Evolutionary conservation across 306 rosid species (phyloP), one percentile per base, ranked within the genome.

Genomic region (Benincasa hispida): DNA sequence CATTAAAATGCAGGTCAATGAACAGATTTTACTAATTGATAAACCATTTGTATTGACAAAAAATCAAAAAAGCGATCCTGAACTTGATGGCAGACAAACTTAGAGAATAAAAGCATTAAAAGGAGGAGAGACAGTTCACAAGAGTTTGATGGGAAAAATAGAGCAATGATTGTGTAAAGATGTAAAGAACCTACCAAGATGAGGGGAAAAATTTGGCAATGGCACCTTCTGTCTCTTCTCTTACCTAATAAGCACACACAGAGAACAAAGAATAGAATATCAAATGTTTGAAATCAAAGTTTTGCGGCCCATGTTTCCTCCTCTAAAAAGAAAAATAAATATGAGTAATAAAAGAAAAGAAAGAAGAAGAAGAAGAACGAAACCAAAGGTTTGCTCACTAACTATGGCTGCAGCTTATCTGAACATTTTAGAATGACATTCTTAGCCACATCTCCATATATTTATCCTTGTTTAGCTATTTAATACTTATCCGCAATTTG

Each of bases 171-270:
- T 21, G 12, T 51, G 42, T 41, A 76, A 48, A 48, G 54, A 48
- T n/a, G 54, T 48, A 48, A 76, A 76, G 41, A 27, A 61, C 34
- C 0, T 34, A 76, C 79, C 80, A 69, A 53, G 80, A 35, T 2
- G 54, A 34, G 11, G 30, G 51, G 21, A 78, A 67, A 41, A 28
- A 13, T 30, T 67, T 78, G 72, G 41, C 6, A 34, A 78, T 22
- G 21, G 67, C 80, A 22, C 34, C 12, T 22, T 66, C 76, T 8
- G 65, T 32, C 55, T 78, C 80, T 60, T 78, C 80, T 53, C 63
- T 53, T 22, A 78, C 76, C 80, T 78, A 24, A 63, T 77, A 18
- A 25, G 45, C 30, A 76, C 25, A 72, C 10, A 72, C 17, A 50
- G 6, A 25, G 12, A 72, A 72, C 22, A 30, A 2, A 72, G 7